Conservation (phyloP, 2,329 filamentous ascomycete genomes). For the Alternaria burnsii region DNA sequence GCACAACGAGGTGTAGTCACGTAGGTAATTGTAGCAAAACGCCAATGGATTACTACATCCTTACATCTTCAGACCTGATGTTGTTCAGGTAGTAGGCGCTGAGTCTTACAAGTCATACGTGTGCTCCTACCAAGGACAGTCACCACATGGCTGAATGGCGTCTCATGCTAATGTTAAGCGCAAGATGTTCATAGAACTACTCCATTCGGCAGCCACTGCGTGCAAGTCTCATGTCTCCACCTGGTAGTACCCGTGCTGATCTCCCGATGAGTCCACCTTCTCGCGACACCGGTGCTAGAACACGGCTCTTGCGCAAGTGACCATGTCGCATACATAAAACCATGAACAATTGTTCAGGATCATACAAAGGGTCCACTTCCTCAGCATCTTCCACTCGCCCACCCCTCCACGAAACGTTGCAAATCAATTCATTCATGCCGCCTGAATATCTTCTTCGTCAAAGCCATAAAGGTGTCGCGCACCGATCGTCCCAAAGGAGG, state of each 20-base stretch:
- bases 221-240: neutral
- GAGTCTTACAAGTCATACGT: neutral
- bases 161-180: neutral
- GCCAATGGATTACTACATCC: neutral
- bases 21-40: neutral
- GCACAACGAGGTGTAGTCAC: neutral
- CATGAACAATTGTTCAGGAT: neutral
- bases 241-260: neutral
- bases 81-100: neutral
- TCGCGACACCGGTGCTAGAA: neutral
- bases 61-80: neutral
- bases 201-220: neutral
- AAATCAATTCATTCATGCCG: neutral
- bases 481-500: neutral
- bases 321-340: neutral
- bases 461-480: neutral
- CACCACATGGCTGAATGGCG: too few relatives aligned
- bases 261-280: neutral
- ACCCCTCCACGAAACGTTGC: neutral
- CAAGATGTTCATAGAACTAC: neutral
- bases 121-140: too few relatives aligned
- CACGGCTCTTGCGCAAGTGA: neutral
- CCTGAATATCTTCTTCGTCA: neutral
- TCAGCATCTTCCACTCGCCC: neutral
- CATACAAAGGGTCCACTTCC: neutral